A percentile compares a stretch with the other conserved stretches of the same genome.
phyloP scores from a whole-genome alignment of 208 protist species.

The Polymyxa betae region DNA sequence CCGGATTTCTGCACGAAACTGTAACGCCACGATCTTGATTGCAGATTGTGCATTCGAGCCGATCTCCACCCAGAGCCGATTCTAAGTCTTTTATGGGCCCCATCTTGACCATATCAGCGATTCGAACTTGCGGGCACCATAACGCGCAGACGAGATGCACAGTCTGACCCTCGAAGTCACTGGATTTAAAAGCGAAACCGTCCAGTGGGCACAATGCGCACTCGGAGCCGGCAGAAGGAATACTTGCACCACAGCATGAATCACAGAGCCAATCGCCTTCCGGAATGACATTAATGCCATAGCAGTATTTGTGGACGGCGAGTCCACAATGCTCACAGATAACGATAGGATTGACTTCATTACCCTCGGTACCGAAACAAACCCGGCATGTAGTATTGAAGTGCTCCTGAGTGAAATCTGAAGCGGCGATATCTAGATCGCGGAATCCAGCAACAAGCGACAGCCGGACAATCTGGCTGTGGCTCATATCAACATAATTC shows the following conservation, averaged over 20 bases:
- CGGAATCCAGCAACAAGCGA: not conserved
- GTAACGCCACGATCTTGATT: not conserved
- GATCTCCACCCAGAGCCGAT: not conserved
- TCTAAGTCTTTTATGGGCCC: not conserved
- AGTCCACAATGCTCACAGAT: constrained; percentile 35
- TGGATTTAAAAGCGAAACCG: constrained; percentile 20
- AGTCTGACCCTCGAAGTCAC: not conserved
- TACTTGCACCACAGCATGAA: not conserved
- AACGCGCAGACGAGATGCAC: not conserved
- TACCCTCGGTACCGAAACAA: constrained; percentile 16
- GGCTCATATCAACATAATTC: not conserved
- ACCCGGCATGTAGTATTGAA: constrained; percentile 32
- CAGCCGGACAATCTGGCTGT: not conserved
- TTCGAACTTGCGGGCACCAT: not conserved
- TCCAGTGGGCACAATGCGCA: not conserved
- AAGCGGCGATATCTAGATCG: not conserved
- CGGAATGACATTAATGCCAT: constrained; percentile 20
- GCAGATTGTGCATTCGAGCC: not conserved
- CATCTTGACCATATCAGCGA: not conserved
- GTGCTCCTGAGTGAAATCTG: not conserved
- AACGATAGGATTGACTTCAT: constrained; percentile 23
- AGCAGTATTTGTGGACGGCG: constrained; percentile 45
- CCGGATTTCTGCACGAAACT: not conserved
- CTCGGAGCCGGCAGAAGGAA: not conserved
- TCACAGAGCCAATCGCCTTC: constrained; percentile 46